A percentile compares a stretch with the other conserved stretches of the same genome.
These are phyloP conservation scores for Crithidia sp. DNA, from an alignment of 208 protist species.

Conservation along the genomic window DNA sequence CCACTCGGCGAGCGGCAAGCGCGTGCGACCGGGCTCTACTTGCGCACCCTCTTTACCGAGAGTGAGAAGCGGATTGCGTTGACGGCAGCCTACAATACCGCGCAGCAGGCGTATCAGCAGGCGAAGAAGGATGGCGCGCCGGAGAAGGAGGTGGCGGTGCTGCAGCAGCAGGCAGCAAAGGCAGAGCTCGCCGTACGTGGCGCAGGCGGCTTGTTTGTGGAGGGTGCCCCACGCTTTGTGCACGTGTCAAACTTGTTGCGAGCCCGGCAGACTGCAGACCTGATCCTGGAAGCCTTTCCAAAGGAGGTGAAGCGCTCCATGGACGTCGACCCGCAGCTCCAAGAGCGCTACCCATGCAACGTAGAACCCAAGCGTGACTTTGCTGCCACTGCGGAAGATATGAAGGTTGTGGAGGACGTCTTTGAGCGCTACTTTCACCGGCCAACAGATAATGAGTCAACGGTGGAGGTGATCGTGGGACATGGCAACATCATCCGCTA, in stretches of 20 bases:
- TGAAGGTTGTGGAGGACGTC: slow-evolving; percentile 47
- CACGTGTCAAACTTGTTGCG: slow-evolving; percentile 68
- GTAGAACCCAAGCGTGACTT: slow-evolving; percentile 40
- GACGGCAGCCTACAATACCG: neutral
- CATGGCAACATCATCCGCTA: slow-evolving; percentile 91
- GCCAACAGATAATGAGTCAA: slow-evolving; percentile 27
- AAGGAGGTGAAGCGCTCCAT: slow-evolving; percentile 26
- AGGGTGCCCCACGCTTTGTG: slow-evolving; percentile 35
- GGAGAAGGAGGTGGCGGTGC: slow-evolving; percentile 9
- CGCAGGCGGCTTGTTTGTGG: slow-evolving; percentile 38
- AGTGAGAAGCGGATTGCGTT: slow-evolving; percentile 20
- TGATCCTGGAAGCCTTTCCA: slow-evolving; percentile 63
- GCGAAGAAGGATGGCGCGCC: slow-evolving; percentile 13
- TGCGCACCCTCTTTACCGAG: slow-evolving; percentile 39
- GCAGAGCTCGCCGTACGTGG: slow-evolving; percentile 3
- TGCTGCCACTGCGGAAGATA: slow-evolving; percentile 37
- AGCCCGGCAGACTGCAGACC: slow-evolving; percentile 62
- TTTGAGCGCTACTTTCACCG: slow-evolving; percentile 79
- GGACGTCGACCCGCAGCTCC: slow-evolving; percentile 47
- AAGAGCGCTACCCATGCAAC: slow-evolving; percentile 70
- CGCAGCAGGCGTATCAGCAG: slow-evolving; percentile 10
- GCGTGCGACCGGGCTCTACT: slow-evolving; percentile 53
- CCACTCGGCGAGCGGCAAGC: slow-evolving; percentile 67
- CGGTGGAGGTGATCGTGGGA: slow-evolving; percentile 74
- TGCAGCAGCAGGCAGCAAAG: slow-evolving; percentile 20